Percentiles rank a stretch among this genome's conserved stretches.
Evolutionary conservation across 2,329 filamentous ascomycete species (phyloP).

Genomic region (Cucurbitaria berberidis): DNA sequence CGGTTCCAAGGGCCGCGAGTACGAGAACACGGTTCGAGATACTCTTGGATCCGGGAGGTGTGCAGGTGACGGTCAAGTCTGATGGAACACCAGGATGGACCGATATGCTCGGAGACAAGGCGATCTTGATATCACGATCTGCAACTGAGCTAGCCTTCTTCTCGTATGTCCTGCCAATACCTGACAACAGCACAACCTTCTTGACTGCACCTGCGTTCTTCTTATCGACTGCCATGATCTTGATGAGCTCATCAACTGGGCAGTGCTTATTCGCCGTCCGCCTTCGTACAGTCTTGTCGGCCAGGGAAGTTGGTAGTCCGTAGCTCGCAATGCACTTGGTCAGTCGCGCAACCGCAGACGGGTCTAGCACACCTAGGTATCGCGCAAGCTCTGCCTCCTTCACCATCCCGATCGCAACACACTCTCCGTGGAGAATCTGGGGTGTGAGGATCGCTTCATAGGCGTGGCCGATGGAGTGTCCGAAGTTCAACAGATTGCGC

Average conservation of each 20-base stretch:
- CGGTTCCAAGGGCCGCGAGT: constrained; percentile 87
- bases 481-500: constrained; percentile 94
- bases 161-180: constrained; percentile 88
- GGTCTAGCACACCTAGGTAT: constrained; percentile 82
- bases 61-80: constrained; percentile 73
- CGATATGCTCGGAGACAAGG: constrained; percentile 78
- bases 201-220: constrained; percentile 96
- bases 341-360: constrained; percentile 85
- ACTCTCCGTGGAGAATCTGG: constrained; percentile 93
- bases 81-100: constrained; percentile 75
- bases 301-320: constrained; percentile 81
- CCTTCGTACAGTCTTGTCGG: constrained; percentile 81
- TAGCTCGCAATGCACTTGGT: constrained; percentile 96
- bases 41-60: constrained; percentile 94
- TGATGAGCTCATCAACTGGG: constrained; percentile 80
- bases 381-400: constrained; percentile 95
- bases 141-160: constrained; percentile 87
- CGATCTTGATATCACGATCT: constrained; percentile 80
- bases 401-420: constrained; percentile 97
- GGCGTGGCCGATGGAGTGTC: constrained; percentile 96
- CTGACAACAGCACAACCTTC: constrained; percentile 90
- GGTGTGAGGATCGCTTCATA: constrained; percentile 95
- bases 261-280: constrained; percentile 87
- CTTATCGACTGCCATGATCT: constrained; percentile 98
- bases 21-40: constrained; percentile 95